Evolutionary conservation across 140 eudicot species (phyloP).

Genomic region (Anethum foeniculum): DNA sequence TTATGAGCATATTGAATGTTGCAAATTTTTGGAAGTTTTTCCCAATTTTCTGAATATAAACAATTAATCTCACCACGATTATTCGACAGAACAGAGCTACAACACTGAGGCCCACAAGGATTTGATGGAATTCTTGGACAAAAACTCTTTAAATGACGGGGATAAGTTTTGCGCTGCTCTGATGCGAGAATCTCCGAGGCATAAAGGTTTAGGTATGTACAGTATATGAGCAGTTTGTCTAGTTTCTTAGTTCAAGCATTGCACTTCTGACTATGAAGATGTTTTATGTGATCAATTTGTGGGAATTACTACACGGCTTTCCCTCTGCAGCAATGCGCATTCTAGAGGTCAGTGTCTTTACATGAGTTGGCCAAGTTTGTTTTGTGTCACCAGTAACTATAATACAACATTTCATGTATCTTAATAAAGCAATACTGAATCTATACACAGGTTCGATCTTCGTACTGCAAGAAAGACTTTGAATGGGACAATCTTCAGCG

Average conservation of each 20-base stretch:
- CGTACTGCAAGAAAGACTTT: slow-evolving; percentile 80
- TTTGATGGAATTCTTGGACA: slow-evolving; percentile 59
- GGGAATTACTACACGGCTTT: slow-evolving; percentile 24
- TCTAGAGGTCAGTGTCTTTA: slow-evolving; percentile 46
- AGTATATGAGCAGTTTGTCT: background rate
- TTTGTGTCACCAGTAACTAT: background rate
- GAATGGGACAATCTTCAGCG: slow-evolving; percentile 94
- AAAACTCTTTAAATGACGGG: slow-evolving; percentile 68
- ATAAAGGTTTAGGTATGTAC: slow-evolving; percentile 58
- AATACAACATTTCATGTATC: background rate
- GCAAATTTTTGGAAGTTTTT: background rate
- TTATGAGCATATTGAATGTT: background rate
- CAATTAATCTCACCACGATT: slow-evolving; percentile 13
- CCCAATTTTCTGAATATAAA: background rate
- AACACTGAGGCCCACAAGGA: slow-evolving; percentile 76
- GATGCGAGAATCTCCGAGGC: slow-evolving; percentile 83
- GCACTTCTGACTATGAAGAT: slow-evolving; percentile 20
- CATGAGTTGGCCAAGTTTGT: background rate
- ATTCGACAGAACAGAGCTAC: slow-evolving; percentile 82
- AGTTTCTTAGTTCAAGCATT: background rate
- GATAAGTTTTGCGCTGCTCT: slow-evolving; percentile 77
- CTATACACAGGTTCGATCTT: slow-evolving; percentile 73
- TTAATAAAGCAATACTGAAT: background rate
- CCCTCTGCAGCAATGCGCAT: slow-evolving; percentile 63
- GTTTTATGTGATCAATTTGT: slow-evolving; percentile 14